Percentiles rank a stretch among this genome's conserved stretches.
Conservation (phyloP, 2,329 filamentous ascomycete species). For the Amphichorda felina region DNA sequence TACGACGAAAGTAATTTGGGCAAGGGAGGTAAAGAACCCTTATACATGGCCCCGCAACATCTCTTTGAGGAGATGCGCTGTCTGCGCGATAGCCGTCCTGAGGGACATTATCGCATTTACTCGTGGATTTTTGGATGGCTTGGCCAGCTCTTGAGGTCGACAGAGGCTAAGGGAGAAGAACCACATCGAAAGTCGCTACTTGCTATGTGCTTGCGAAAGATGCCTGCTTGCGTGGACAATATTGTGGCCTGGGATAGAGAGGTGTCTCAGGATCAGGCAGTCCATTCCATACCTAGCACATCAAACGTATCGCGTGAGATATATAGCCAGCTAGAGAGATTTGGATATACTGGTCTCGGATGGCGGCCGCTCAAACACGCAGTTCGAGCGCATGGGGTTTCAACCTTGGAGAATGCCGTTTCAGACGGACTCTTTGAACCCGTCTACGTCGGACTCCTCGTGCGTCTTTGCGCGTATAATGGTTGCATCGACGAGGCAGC, state of each 20-base stretch:
- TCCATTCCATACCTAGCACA: constrained; percentile 2
- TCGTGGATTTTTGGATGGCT: constrained; percentile 20
- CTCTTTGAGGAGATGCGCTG: constrained; percentile 11
- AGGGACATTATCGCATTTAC: constrained; percentile 16
- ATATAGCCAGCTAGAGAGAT: constrained; percentile 20
- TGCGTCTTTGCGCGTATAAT: constrained; percentile 15
- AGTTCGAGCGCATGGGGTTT: constrained; percentile 18
- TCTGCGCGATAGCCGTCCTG: constrained; percentile 10
- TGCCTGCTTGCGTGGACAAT: constrained; percentile 15
- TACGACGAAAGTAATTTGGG: not conserved
- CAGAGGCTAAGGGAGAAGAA: constrained; percentile 8
- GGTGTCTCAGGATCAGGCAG: not conserved
- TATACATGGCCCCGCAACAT: not conserved
- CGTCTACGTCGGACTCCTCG: constrained; percentile 13
- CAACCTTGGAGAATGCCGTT: constrained; percentile 15
- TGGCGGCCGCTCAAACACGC: constrained; percentile 21
- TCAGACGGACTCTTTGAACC: constrained; percentile 17
- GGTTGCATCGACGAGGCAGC: constrained; percentile 14
- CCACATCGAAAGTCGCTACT: constrained; percentile 18
- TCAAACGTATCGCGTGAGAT: constrained; percentile 16
- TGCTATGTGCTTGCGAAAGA: constrained; percentile 21
- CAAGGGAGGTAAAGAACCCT: not conserved
- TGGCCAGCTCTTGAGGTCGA: constrained; percentile 15
- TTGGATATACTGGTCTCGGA: constrained; percentile 14
- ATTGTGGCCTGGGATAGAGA: constrained; percentile 21